These are phyloP conservation scores for Phaeosphaeria sp. DNA, from an alignment of 2,329 filamentous ascomycete genomes.

Conservation along the genomic window DNA sequence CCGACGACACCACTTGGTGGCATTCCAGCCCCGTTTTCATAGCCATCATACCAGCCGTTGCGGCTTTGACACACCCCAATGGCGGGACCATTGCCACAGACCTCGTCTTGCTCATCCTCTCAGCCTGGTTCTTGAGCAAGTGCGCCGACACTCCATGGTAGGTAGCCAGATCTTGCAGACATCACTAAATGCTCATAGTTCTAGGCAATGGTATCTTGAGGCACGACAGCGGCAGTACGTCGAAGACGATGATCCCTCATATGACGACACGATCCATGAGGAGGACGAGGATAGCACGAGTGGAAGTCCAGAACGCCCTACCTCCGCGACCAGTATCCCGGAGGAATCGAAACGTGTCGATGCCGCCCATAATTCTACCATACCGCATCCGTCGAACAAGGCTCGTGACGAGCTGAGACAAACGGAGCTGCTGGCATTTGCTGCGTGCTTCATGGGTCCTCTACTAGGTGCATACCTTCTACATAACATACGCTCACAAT, in stretches of 20 bases:
- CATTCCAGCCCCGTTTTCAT: slow-evolving; percentile 82
- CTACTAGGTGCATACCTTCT: slow-evolving; percentile 81
- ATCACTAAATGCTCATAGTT: slow-evolving; percentile 4
- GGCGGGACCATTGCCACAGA: slow-evolving; percentile 86
- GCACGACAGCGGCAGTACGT: slow-evolving; percentile 50
- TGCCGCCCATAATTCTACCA: slow-evolving; percentile 1
- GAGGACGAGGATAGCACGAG: slow-evolving; percentile 33
- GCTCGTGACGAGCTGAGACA: slow-evolving; percentile 70
- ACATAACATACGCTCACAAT: slow-evolving; percentile 78
- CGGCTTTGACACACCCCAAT: slow-evolving; percentile 82
- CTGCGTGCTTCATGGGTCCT: slow-evolving; percentile 81
- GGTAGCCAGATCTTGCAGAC: slow-evolving; percentile 9
- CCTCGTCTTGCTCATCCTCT: slow-evolving; percentile 77
- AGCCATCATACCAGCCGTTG: slow-evolving; percentile 84
- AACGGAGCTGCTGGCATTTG: slow-evolving; percentile 77
- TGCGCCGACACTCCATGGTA: slow-evolving; percentile 89
- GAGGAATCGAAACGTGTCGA: slow-evolving; percentile 15
- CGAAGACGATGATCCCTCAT: slow-evolving; percentile 22
- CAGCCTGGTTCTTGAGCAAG: slow-evolving; percentile 90
- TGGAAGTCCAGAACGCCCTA: slow-evolving; percentile 14
- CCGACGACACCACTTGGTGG: slow-evolving; percentile 69
- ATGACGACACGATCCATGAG: slow-evolving; percentile 36
- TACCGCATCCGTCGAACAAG: slow-evolving; percentile 34
- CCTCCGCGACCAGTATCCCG: slow-evolving; percentile 10
- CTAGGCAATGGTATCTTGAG: slow-evolving; percentile 60